Evolutionary conservation across 176 grass and related monocot species (phyloP), one percentile per base, ranked within the genome.

Genomic region (Cocos nucifera): DNA sequence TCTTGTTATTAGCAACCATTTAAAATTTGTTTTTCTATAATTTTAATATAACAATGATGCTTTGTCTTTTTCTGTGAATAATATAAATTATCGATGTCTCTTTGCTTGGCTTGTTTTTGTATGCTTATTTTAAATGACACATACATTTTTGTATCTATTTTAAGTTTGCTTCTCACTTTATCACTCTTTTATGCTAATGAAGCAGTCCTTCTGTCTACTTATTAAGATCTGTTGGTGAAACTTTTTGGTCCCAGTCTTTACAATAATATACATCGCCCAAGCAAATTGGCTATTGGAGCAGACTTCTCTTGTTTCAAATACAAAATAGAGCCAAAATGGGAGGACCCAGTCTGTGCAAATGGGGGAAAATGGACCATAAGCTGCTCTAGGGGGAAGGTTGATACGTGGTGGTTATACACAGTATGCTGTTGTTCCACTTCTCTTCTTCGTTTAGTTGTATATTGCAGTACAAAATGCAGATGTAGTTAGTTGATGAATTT

Each of bases 281-380:
- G 52, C 65, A 68, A 68, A 28, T 68, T 68, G 65, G 3, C 53
- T 68, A 10, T 44, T 68, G 65, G 65, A 48, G 25, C 65, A 8
- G 65, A 68, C 18, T 54, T 68, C 53, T 53, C 54, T 68, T 68
- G 65, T 39, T 68, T 68, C 65, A 68, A 68, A 56, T 3, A 39
- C 29, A 53, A 53, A 16, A 68, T 68, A 68, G 65, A 68, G 9
- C 65, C 65, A 1, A 68, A 68, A 53, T 68, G 65, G 65, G 65
- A 68, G 53, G 65, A 68, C 27, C 65, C 65, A 22, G 18, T 57
- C 2, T 68, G 65, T 35, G 51, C 52, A n/a, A 57, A 68, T 44
- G 65, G 65, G 39, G 65, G 65, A 56, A 68, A 68, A 22, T 68
- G 65, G 65, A 68, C 65, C 10, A 18, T 68, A 39, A 68, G 65